Base-by-base conservation (phyloP, 495 filamentous ascomycete species). In the Annulohypoxylon nitens region DNA sequence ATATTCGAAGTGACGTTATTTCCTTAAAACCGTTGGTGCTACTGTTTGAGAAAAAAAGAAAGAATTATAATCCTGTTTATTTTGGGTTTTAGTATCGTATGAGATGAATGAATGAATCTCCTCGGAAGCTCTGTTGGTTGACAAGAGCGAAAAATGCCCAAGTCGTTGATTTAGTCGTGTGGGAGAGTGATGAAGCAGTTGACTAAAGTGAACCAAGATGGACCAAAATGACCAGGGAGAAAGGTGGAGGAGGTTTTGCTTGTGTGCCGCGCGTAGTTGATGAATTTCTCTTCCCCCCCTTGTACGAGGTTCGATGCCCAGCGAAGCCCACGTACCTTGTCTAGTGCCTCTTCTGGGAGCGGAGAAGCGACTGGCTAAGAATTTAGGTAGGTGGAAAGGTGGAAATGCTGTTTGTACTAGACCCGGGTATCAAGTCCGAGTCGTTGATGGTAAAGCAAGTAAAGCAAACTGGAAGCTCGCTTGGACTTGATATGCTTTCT, bases 1-100 rank as follows among this genome's bases (percentile, higher is more conserved):
- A 76, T 76, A 73, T 76, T 67, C 23, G 3, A 59, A 65, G 69
- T 73, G 73, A 73, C 73, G 69, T 75, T 75, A 65, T 65, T 37
- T 33, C 41, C 8, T 25, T 25, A 43, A 60, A 58, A 48, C 37
- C 45, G 63, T 71, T 61, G 63, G 72, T 67, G 30, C 41, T 26
- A 65, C 47, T 34, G 39, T 53, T 53, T 60, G 33, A 43, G 26
- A 34, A 43, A 43, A 62, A 50, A 43, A 48, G 33, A 71, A 61
- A n/a, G 64, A 51, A 64, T 66, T 41, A 47, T 47, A 25, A 39
- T 74, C 50, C 18, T 66, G 61, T 16, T 16, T 33, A 57, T 66
- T 66, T 33, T 34, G 34, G 11, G 36, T 66, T 66, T 41, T 20
- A 34, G 6, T 61, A 69, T 67, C 34, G 43, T 61, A 60, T 37